Evolutionary conservation across 495 filamentous ascomycete genomes (phyloP).

Genomic region (Xylaria grammica): DNA sequence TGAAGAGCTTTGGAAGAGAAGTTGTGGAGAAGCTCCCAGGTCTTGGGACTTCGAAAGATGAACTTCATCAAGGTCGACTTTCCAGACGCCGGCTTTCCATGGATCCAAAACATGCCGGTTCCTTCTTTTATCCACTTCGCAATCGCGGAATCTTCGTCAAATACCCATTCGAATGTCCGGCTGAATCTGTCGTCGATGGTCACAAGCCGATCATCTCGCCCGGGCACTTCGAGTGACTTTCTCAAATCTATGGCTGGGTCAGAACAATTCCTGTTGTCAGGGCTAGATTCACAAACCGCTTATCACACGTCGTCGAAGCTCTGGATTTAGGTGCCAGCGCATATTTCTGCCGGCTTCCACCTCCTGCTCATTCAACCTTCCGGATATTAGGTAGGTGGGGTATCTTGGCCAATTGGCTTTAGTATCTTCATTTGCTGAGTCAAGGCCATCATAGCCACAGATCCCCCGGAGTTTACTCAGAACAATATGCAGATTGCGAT

Average conservation of each 20-base stretch:
- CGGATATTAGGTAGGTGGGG: too few relatives aligned
- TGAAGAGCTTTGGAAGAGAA: background rate
- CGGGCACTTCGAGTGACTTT: background rate
- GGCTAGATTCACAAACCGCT: background rate
- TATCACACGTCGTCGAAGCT: too few relatives aligned
- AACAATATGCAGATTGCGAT: background rate
- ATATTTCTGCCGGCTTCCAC: too few relatives aligned
- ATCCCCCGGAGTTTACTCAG: background rate
- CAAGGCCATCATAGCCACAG: too few relatives aligned
- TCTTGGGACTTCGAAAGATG: constrained; percentile 14
- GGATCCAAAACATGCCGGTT: constrained; percentile 21
- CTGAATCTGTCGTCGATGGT: constrained; percentile 15
- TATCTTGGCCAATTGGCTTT: too few relatives aligned
- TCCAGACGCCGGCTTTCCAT: constrained; percentile 27
- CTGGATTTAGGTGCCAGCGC: too few relatives aligned
- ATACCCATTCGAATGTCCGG: constrained; percentile 27
- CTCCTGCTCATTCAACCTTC: too few relatives aligned
- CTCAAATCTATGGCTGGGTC: background rate
- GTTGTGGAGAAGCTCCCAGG: constrained; percentile 14
- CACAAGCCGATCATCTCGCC: background rate
- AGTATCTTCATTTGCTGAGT: too few relatives aligned
- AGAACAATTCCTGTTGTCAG: background rate
- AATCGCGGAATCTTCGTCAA: constrained; percentile 5
- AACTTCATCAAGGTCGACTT: constrained; percentile 29
- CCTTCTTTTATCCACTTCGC: constrained; percentile 18